These are phyloP conservation scores for Pythium myriotylum DNA, from an alignment of 352 stramenopile genomes.

Conservation along the genomic window DNA sequence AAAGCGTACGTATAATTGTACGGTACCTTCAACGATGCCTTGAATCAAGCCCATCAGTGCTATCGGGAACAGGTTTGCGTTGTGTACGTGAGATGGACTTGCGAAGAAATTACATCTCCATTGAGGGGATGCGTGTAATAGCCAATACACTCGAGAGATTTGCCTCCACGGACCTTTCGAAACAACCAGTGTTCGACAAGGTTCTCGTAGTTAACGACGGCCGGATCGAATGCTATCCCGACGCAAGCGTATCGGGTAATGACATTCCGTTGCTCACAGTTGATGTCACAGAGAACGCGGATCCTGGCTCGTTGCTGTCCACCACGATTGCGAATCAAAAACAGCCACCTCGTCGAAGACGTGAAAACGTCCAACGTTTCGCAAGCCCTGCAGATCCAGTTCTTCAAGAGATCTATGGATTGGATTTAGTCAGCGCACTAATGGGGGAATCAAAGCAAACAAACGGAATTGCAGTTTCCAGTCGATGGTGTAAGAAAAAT, in stretches of 20 bases:
- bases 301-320: constrained; percentile 37
- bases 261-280: constrained; percentile 39
- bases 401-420: constrained; percentile 64
- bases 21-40: constrained; percentile 29
- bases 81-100: constrained; percentile 60
- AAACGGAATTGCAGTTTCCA: not conserved
- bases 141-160: constrained; percentile 51
- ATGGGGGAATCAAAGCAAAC: constrained; percentile 19
- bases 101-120: constrained; percentile 69
- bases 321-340: not conserved
- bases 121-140: constrained; percentile 61
- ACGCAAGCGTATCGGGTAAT: constrained; percentile 15
- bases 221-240: constrained; percentile 55
- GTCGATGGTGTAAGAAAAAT: constrained; percentile 16
- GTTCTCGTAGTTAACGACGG: constrained; percentile 52
- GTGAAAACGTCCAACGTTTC: constrained; percentile 3
- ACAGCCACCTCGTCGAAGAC: constrained; percentile 13
- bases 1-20: constrained; percentile 41
- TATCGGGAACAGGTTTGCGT: constrained; percentile 23
- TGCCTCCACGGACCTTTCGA: not conserved
- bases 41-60: not conserved
- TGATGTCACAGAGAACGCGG: constrained; percentile 54
- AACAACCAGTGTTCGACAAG: constrained; percentile 27
- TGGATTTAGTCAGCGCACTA: constrained; percentile 55
- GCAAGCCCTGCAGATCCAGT: constrained; percentile 3